phyloP scores from a whole-genome alignment of 257 asterid species.

The Orobanche coerulescens region DNA sequence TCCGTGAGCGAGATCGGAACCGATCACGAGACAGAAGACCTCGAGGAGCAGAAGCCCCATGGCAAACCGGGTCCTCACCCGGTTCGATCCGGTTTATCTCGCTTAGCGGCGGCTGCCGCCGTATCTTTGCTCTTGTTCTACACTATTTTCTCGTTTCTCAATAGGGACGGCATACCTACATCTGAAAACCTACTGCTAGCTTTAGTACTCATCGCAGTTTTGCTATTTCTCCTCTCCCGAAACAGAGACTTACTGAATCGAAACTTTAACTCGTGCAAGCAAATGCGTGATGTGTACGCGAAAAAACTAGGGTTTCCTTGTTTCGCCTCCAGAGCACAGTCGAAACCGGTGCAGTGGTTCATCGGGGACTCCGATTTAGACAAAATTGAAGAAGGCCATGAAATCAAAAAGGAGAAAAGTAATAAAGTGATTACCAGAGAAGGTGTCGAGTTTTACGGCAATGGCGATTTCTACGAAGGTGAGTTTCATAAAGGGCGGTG shows the following conservation, averaged over 20 bases:
- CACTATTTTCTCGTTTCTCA: conserved; percentile 49
- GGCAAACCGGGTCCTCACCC: conserved; percentile 33
- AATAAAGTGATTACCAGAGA: conserved; percentile 35
- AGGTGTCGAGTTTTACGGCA: conserved; percentile 81
- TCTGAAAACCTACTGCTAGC: conserved; percentile 63
- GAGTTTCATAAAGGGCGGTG: conserved; percentile 82
- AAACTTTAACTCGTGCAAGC: conserved; percentile 30
- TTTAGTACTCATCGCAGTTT: conserved; percentile 51
- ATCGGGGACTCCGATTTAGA: conserved; percentile 48
- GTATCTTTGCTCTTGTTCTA: conserved; percentile 37
- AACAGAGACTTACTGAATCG: conserved; percentile 38
- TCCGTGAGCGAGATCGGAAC: conserved; percentile 58
- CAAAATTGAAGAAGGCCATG: conserved; percentile 1
- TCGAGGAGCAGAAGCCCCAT: conserved; percentile 95
- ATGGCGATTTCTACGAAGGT: conserved; percentile 86
- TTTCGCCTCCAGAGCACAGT: conserved; percentile 26
- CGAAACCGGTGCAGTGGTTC: conserved; percentile 75
- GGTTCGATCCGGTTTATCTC: conserved; percentile 27
- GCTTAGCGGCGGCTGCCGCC: conserved; percentile 38
- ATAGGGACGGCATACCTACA: conserved; percentile 37
- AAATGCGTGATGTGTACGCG: conserved; percentile 29
- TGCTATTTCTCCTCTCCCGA: conserved; percentile 39
- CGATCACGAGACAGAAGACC: conserved; percentile 43
- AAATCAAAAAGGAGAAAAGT: conserved; percentile 13
- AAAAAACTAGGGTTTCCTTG: conserved; percentile 32